phyloP scores from a whole-genome alignment of 2,329 filamentous ascomycete species.

The Pestalotiopsis sp. region DNA sequence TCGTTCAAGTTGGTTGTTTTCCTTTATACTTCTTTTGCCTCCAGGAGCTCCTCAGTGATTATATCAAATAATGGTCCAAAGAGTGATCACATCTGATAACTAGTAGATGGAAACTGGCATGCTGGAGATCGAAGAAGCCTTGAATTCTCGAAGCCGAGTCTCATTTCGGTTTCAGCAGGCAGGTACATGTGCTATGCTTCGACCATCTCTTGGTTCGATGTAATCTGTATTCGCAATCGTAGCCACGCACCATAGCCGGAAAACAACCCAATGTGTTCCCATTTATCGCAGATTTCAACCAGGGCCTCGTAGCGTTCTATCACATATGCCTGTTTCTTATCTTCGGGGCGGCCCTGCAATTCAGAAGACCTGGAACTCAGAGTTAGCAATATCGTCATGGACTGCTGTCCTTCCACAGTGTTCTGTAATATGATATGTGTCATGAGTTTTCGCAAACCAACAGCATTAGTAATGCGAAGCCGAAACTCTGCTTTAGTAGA shows the following conservation, averaged over 20 bases:
- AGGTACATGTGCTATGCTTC: not conserved
- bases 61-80: too few relatives aligned
- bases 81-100: too few relatives aligned
- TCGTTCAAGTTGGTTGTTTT: too few relatives aligned
- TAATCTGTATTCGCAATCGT: conserved; percentile 24
- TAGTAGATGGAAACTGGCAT: too few relatives aligned
- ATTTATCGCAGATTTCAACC: conserved; percentile 42
- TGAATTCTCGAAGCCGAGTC: too few relatives aligned
- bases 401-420: not conserved
- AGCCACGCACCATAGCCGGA: conserved; percentile 49
- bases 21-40: too few relatives aligned
- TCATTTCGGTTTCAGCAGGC: not conserved
- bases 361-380: conserved; percentile 21
- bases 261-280: conserved; percentile 46
- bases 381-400: not conserved
- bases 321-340: conserved; percentile 24
- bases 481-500: not conserved
- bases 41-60: too few relatives aligned
- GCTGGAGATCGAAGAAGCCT: too few relatives aligned
- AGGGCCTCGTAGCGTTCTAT: conserved; percentile 43
- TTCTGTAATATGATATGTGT: not conserved
- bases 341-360: conserved; percentile 18
- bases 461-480: not conserved
- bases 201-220: not conserved
- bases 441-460: not conserved